Evolutionary conservation across 1,139 yeast species (phyloP), one percentile per base, ranked within the genome.

Genomic region (Meyerozyma athensensis): DNA sequence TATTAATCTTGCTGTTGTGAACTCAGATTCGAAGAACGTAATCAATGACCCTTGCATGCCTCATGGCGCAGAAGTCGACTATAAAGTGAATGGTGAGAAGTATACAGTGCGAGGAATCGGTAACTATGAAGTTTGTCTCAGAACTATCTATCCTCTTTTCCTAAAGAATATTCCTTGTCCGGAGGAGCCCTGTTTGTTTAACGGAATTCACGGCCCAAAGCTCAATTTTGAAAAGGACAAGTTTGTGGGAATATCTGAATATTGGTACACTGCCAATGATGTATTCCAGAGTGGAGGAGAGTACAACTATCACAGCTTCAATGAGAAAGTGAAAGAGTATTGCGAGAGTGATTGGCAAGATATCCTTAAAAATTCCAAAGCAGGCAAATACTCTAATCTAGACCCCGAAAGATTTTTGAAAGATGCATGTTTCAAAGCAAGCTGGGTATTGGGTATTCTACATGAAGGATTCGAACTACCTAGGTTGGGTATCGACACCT

Each of bases 241-340:
- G 48, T 84, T 85, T 58, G 77, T 85, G 26, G 95, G 95, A 0
- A 77, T 83, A 16, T 81, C 90, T 1, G 95, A 85, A 51, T 85
- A 82, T 58, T 84, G 92, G 92, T 85, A 85, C 52, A 83, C 92
- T 2, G 89, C 92, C 4, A 82, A 84, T 52, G 94, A 85, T 50
- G 77, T 85, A 5, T 84, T 84, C 52, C 77, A 81, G 39, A 72
- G 85, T 59, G 89, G 89, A 7, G 92, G 92, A 6, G 84, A 78
- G 41, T 84, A 84, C 52, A 81, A 80, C 48, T 83, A 74, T 51
- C 68, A 73, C 39, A 61, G 66, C 26, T 83, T 81, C 52, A 81
- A 77, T 53, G 68, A 68, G 33, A 73, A 75, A 39, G 84, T 82
- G 4, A 72, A 74, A 44, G 67, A 69, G 23, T 84, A 74, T 48